phyloP scores from a whole-genome alignment of 1,284 basidiomycete species.

The Bondarzewia mesenterica region DNA sequence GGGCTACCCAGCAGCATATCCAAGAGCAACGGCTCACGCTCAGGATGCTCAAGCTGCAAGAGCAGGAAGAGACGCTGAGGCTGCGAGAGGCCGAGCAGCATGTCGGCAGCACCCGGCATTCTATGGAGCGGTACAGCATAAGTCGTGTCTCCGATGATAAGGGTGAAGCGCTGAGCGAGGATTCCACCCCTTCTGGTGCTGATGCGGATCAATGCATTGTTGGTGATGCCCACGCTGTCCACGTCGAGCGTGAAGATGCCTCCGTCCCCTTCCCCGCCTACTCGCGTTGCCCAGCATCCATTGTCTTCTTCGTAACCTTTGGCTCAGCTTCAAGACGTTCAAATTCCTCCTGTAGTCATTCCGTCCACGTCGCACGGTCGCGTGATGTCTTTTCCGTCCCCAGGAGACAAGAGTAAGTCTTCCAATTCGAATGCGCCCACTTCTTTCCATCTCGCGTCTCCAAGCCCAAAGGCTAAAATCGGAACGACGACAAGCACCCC shows the following conservation, averaged over 20 bases:
- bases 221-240: no score
- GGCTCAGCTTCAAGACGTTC: constrained; percentile 13
- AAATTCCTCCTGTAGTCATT: constrained; percentile 18
- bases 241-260: constrained; percentile 8
- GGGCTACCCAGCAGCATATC: no score
- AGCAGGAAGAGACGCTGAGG: no score
- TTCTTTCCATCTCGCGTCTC: constrained; percentile 16
- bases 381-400: constrained; percentile 19
- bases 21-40: no score
- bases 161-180: no score
- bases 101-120: no score
- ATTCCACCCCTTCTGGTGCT: no score
- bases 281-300: constrained; percentile 1
- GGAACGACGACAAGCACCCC: constrained; percentile 8
- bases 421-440: constrained; percentile 19
- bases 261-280: constrained; percentile 4
- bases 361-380: constrained; percentile 29
- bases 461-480: constrained; percentile 15
- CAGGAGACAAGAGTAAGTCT: constrained; percentile 14
- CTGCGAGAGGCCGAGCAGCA: no score
- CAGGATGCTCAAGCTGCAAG: no score
- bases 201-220: no score
- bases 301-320: constrained; percentile 4
- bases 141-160: no score
- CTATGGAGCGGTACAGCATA: no score